A percentile compares a stretch with the other conserved stretches of the same genome.
These are phyloP conservation scores for Leptosphaerulina australis DNA, from an alignment of 2,329 filamentous ascomycete genomes.

Conservation along the genomic window DNA sequence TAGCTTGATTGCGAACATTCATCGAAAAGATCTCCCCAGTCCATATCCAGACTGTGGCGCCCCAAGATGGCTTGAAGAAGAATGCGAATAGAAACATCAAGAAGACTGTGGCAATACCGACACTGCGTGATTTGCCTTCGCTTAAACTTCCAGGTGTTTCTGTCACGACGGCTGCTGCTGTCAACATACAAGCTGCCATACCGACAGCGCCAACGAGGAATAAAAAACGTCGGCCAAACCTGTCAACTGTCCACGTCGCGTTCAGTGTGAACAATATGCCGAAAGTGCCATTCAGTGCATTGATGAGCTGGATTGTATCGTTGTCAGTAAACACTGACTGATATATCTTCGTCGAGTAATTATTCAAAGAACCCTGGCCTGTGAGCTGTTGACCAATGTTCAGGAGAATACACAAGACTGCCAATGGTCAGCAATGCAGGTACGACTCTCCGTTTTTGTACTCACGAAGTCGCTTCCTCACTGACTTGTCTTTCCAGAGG, in stretches of 20 bases:
- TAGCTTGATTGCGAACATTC: conserved; percentile 61
- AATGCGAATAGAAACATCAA: conserved; percentile 65
- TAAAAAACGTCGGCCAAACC: conserved; percentile 69
- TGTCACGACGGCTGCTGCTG: conserved; percentile 60
- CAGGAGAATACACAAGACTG: conserved; percentile 61
- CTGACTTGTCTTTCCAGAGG: conserved; percentile 69
- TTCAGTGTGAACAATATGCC: conserved; percentile 72
- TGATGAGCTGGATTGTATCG: conserved; percentile 67
- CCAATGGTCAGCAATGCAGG: conserved; percentile 25
- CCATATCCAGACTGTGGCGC: conserved; percentile 72
- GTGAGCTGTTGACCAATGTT: conserved; percentile 72
- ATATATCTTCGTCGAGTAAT: conserved; percentile 71
- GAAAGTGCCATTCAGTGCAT: conserved; percentile 71
- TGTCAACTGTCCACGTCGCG: conserved; percentile 70
- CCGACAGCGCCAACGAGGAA: conserved; percentile 68
- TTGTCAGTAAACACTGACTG: conserved; percentile 63
- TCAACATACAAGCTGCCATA: conserved; percentile 70
- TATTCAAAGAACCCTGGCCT: conserved; percentile 71
- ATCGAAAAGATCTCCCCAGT: conserved; percentile 70
- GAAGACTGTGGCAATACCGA: conserved; percentile 58
- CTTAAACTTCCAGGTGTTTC: conserved; percentile 53
- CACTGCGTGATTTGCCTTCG: conserved; percentile 39
- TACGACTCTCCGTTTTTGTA: not conserved
- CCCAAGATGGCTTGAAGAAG: conserved; percentile 69
- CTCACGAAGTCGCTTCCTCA: conserved; percentile 63